These are phyloP conservation scores for Nigrograna mackinnonii DNA, from an alignment of 2,329 filamentous ascomycete species.

Conservation along the genomic window DNA sequence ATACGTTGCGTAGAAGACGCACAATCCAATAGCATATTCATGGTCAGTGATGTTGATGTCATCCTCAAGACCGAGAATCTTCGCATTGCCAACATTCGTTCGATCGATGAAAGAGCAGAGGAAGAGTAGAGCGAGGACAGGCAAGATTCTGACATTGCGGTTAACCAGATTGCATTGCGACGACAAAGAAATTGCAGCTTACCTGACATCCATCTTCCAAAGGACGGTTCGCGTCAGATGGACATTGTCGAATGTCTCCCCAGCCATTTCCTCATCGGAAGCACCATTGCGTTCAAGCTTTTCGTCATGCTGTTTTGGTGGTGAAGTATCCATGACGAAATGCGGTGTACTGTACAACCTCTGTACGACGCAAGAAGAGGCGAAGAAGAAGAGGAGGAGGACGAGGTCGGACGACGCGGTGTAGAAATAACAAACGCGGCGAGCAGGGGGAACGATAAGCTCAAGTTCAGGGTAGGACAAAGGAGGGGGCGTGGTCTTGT, in stretches of 20 bases:
- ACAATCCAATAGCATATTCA: constrained; percentile 67
- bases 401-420: too few relatives aligned
- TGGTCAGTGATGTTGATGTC: constrained; percentile 59
- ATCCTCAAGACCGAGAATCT: constrained; percentile 64
- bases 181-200: not conserved
- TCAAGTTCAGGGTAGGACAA: too few relatives aligned
- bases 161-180: constrained; percentile 3
- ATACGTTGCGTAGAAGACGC: constrained; percentile 69
- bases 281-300: constrained; percentile 19
- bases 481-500: too few relatives aligned
- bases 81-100: constrained; percentile 75
- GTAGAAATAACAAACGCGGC: too few relatives aligned
- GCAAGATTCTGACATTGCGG: constrained; percentile 59
- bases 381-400: too few relatives aligned
- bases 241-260: constrained; percentile 6
- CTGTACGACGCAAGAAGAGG: too few relatives aligned
- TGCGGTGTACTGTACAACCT: too few relatives aligned
- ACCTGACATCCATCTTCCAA: constrained; percentile 59
- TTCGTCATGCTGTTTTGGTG: constrained; percentile 30
- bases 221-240: constrained; percentile 43
- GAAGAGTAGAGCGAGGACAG: constrained; percentile 66
- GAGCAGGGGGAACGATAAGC: too few relatives aligned
- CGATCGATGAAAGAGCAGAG: constrained; percentile 69
- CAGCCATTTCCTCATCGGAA: constrained; percentile 19
- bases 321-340: too few relatives aligned